Evolutionary conservation across 2,329 filamentous ascomycete genomes (phyloP).

Genomic region (Colletotrichum eleusines): DNA sequence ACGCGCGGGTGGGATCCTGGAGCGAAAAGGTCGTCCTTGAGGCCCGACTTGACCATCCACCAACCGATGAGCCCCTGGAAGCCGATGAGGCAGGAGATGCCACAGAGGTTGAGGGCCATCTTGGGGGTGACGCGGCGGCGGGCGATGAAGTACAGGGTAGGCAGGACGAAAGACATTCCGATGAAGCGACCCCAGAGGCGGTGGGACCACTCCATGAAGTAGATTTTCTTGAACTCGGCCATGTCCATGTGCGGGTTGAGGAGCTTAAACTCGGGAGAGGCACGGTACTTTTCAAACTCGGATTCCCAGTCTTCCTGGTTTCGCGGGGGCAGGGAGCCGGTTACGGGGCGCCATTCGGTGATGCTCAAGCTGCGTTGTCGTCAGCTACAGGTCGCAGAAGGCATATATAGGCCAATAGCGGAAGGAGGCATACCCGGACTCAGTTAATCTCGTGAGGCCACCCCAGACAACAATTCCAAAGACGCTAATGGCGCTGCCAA

Average conservation of each 20-base stretch:
- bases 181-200: constrained; percentile 94
- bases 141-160: constrained; percentile 88
- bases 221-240: constrained; percentile 97
- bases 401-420: not conserved
- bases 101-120: constrained; percentile 82
- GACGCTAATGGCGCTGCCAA: constrained; percentile 91
- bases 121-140: constrained; percentile 80
- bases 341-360: constrained; percentile 98
- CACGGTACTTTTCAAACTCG: constrained; percentile 92
- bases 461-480: constrained; percentile 98
- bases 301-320: constrained; percentile 86
- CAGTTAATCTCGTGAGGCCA: constrained; percentile 91
- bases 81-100: constrained; percentile 90
- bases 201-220: constrained; percentile 99
- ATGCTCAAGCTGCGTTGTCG: constrained; percentile 80
- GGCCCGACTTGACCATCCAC: constrained; percentile 99
- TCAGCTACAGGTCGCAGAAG: constrained; percentile 16
- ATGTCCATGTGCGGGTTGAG: constrained; percentile 95
- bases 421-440: constrained; percentile 79
- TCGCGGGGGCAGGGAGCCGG: constrained; percentile 87
- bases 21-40: constrained; percentile 95
- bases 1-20: constrained; percentile 92
- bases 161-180: constrained; percentile 88
- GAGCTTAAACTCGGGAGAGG: constrained; percentile 91
- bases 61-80: constrained; percentile 96